Base-by-base conservation (phyloP, 2,329 filamentous ascomycete genomes). In the Paracamarosporium sp. region DNA sequence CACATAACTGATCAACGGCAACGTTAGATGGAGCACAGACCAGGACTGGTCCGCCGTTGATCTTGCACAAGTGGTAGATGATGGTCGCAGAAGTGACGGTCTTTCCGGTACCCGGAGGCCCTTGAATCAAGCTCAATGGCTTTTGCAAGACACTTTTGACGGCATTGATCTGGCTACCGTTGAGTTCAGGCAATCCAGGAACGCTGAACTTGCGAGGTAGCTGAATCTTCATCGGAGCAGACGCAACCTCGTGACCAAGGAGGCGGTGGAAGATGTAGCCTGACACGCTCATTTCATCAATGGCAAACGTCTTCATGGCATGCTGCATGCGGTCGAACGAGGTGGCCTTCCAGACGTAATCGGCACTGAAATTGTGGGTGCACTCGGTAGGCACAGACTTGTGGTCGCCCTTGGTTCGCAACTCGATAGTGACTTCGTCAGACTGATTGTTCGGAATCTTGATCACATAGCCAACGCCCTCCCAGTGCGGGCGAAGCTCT, bases 381-480 rank as follows among this genome's bases (percentile, higher is more conserved):
- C 94, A 95, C 71, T 99, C 94, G 0, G 92, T 97, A 0, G 95
- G 95, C 1, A 98, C 92, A 27, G 90, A 92, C 78, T 98, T 98
- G 80, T 98, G 93, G 74, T 96, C 96, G 60, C 92, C 93, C 62
- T 95, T 94, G 70, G 95, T 92, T 66, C 95, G 91, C 73, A 99
- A 81, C 76, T 99, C 95, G 63, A 99, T 90, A 9, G 91, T 96
- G 51, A 99, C 95, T 76, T 99, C 94, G 71, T 99, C 95, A 13
- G 93, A 97, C 80, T 97, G 93, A 78, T 98, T 98, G 83, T 99
- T 98, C 22, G 95, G 96, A 59, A 99, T 98, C 81, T 99, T 99
- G 81, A 98, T 93, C 60, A 99, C 95, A 77, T 99, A 99, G 63
- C 95, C 95, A 31, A 99, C 95, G 35, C 95, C 95, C 76, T 99